Conservation (phyloP, 2,329 filamentous ascomycete species). For the Pochonia chlamydosporia region DNA sequence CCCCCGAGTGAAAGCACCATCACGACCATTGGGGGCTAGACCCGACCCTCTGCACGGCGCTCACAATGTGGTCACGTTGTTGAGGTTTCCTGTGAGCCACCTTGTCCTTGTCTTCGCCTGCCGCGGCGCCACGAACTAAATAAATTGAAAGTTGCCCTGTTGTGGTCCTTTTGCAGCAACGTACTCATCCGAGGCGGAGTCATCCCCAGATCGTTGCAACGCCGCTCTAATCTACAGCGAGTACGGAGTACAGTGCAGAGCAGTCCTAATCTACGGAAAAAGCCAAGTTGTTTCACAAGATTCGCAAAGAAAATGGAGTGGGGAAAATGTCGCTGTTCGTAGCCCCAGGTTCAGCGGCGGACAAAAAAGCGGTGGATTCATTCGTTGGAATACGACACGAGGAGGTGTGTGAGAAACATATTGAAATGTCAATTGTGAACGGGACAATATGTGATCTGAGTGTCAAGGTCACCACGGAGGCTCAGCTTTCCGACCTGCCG, state of each 20-base stretch:
- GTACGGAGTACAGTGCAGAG: no score
- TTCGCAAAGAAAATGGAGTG: background rate
- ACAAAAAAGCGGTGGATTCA: background rate
- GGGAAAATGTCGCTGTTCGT: background rate
- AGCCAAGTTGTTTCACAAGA: background rate
- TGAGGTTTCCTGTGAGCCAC: background rate
- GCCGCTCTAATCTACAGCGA: no score
- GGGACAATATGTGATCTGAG: background rate
- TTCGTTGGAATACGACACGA: background rate
- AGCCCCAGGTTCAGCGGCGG: background rate
- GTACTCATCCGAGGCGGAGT: no score
- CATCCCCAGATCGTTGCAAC: no score
- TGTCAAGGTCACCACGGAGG: background rate
- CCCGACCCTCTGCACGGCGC: background rate
- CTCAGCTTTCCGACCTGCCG: no score
- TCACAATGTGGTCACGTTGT: background rate
- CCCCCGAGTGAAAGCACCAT: background rate
- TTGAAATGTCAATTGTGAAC: background rate
- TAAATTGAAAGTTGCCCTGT: no score
- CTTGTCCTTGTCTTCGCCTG: no score
- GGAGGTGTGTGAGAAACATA: background rate
- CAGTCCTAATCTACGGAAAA: no score
- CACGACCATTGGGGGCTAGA: background rate
- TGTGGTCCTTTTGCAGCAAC: no score
- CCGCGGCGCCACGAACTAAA: no score